These are phyloP conservation scores for Ephemerocybe angulata DNA, from an alignment of 768 basidiomycete species.

Conservation along the genomic window DNA sequence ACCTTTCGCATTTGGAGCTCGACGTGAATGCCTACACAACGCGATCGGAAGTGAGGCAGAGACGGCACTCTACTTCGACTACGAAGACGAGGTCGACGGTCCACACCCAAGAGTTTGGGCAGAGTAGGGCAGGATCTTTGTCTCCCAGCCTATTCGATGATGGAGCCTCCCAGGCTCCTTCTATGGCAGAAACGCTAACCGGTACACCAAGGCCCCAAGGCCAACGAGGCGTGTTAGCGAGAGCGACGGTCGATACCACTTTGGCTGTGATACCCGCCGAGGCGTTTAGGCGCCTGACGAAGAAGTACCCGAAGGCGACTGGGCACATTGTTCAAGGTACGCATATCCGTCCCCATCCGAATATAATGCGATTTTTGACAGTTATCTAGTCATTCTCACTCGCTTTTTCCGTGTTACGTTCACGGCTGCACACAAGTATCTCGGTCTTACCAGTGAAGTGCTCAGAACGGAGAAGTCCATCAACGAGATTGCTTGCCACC, in stretches of 20 bases:
- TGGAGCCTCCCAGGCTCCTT: conserved; percentile 18
- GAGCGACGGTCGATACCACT: conserved; percentile 91
- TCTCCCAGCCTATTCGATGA: conserved; percentile 25
- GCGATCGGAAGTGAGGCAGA: conserved; percentile 27
- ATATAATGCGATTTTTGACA: conserved; percentile 4
- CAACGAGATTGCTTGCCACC: conserved; percentile 95
- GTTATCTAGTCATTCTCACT: conserved; percentile 75
- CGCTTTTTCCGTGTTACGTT: conserved; percentile 97
- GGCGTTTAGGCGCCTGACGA: conserved; percentile 89
- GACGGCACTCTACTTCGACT: conserved; percentile 63
- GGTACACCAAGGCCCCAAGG: conserved; percentile 26
- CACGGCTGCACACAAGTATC: conserved; percentile 93
- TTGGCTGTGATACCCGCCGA: conserved; percentile 99
- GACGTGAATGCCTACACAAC: conserved; percentile 14
- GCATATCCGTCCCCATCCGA: conserved; percentile 1
- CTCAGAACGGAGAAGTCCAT: conserved; percentile 96
- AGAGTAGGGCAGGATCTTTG: conserved; percentile 16
- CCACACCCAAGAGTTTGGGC: conserved; percentile 36
- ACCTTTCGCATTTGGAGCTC: conserved; percentile 61
- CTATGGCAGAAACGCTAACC: conserved; percentile 7
- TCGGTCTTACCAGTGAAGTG: conserved; percentile 92
- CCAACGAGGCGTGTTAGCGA: conserved; percentile 78
- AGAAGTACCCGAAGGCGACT: conserved; percentile 95
- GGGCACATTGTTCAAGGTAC: conserved; percentile 93
- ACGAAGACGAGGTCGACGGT: conserved; percentile 64